Evolutionary conservation across 1,139 yeast genomes (phyloP).

Genomic region (Sugiyamaella paludigena): DNA sequence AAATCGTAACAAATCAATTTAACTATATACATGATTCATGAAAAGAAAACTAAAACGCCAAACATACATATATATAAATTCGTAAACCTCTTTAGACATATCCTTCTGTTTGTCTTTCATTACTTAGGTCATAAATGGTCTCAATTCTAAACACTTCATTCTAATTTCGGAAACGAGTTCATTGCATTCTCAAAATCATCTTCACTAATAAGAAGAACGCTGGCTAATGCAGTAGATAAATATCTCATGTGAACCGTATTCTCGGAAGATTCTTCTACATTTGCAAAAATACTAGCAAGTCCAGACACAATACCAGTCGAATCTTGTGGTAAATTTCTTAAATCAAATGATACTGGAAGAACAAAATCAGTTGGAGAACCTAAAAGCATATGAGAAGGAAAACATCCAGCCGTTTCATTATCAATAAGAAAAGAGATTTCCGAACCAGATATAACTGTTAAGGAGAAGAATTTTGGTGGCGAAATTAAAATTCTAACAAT

Average conservation of each 20-base stretch:
- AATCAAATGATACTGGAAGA: conserved; percentile 57
- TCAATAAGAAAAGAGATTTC: conserved; percentile 55
- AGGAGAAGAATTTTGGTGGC: conserved; percentile 54
- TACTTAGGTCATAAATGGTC: no score
- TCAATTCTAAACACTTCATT: no score
- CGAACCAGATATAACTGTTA: conserved; percentile 52
- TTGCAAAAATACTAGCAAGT: conserved; percentile 53
- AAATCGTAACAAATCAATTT: no score
- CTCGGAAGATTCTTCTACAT: conserved; percentile 9
- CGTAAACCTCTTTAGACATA: no score
- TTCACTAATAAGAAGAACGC: conserved; percentile 58
- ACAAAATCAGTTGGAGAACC: conserved; percentile 59
- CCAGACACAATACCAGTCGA: conserved; percentile 70
- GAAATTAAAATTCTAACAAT: conserved; percentile 31
- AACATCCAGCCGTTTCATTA: conserved; percentile 35
- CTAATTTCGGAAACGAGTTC: conserved; percentile 1
- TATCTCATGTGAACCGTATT: conserved; percentile 51
- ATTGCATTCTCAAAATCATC: conserved; percentile 42
- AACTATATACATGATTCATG: no score
- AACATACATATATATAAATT: no score
- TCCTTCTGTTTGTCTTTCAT: no score
- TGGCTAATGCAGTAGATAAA: conserved; percentile 61
- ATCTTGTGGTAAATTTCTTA: conserved; percentile 56
- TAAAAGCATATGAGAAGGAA: conserved; percentile 42
- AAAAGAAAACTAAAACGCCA: no score